Conservation (phyloP, 148 eudicot genomes). For the Persicaria maculosa region DNA sequence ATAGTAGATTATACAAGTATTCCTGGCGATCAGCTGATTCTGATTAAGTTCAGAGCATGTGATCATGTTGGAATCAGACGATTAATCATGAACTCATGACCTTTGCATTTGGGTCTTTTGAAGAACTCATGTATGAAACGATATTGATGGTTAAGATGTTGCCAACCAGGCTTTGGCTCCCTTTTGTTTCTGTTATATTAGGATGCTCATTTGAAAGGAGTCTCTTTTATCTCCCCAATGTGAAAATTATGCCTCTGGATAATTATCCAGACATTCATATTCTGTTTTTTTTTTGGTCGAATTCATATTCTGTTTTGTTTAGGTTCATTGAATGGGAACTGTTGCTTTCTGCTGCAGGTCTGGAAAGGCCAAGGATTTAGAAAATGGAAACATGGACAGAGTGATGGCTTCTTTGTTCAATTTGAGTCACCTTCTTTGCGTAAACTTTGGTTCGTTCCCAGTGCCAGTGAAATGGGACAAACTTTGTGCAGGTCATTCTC, state of each 20-base stretch:
- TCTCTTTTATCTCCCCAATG: neutral
- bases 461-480: slow-evolving; percentile 72
- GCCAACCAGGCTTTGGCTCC: neutral
- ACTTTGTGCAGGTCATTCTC: slow-evolving; percentile 69
- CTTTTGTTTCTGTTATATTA: neutral
- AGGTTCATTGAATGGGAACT: neutral
- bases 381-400: slow-evolving; percentile 95
- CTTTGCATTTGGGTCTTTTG: neutral
- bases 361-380: slow-evolving; percentile 99
- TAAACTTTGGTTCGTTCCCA: slow-evolving; percentile 81
- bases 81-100: neutral
- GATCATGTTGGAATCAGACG: neutral
- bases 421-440: slow-evolving; percentile 66
- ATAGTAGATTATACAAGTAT: neutral
- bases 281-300: no score
- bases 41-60: neutral
- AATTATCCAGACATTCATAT: neutral
- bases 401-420: slow-evolving; percentile 90
- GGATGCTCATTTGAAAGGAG: neutral
- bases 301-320: neutral
- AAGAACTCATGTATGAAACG: neutral
- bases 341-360: slow-evolving; percentile 39
- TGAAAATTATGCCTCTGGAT: neutral
- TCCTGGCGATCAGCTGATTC: neutral
- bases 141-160: neutral